Evolutionary conservation across 1,139 yeast genomes (phyloP).

Genomic region (Lodderomyces pseudojiufengensis): DNA sequence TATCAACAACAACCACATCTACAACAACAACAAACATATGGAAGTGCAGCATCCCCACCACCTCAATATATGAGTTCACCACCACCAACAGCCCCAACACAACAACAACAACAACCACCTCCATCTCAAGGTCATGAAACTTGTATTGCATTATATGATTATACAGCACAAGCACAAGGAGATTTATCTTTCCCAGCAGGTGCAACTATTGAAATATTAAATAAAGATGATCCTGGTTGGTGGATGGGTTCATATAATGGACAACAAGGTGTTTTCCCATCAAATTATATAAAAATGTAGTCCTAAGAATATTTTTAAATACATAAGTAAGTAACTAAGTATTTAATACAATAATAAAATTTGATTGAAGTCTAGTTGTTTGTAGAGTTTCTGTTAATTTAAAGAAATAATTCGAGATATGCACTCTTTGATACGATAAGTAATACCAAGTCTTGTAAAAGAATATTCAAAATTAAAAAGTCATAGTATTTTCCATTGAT

Average conservation of each 20-base stretch:
- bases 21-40: constrained; percentile 14
- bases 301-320: background rate
- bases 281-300: constrained; percentile 73
- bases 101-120: constrained; percentile 37
- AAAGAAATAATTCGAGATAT: too few species aligned
- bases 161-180: constrained; percentile 83
- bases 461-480: too few species aligned
- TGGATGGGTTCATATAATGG: constrained; percentile 96
- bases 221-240: constrained; percentile 90
- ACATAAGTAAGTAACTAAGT: too few species aligned
- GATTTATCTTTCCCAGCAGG: constrained; percentile 88
- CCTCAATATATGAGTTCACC: constrained; percentile 11
- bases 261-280: constrained; percentile 88
- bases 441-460: too few species aligned
- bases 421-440: too few species aligned
- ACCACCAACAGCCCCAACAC: constrained; percentile 20
- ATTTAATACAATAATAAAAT: too few species aligned
- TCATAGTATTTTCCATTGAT: too few species aligned
- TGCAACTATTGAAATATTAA: constrained; percentile 74
- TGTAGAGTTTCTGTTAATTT: too few species aligned
- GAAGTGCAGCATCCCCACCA: constrained; percentile 10
- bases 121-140: constrained; percentile 48
- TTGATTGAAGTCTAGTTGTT: too few species aligned
- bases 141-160: constrained; percentile 75
- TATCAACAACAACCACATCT: constrained; percentile 3